Evolutionary conservation across 2,329 filamentous ascomycete genomes (phyloP).

Genomic region (Monosporascus ibericus): DNA sequence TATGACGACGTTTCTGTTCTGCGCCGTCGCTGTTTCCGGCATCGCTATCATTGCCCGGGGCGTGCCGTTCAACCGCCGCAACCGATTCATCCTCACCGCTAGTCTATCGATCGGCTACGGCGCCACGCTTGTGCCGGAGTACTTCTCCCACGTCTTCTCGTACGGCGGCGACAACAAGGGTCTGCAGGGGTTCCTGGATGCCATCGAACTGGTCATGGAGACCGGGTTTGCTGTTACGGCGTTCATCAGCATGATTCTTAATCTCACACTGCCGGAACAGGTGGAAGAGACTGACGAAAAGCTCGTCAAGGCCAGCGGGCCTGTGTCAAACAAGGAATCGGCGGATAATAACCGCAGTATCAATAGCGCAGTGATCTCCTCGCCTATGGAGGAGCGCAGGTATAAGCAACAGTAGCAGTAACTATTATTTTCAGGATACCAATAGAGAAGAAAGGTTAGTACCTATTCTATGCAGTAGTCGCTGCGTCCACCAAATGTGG

Average conservation of each 20-base stretch:
- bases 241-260: slow-evolving; percentile 65
- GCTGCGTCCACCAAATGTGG: too few relatives aligned
- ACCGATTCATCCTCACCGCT: slow-evolving; percentile 75
- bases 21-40: slow-evolving; percentile 69
- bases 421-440: too few relatives aligned
- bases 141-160: slow-evolving; percentile 67
- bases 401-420: not conserved
- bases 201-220: slow-evolving; percentile 66
- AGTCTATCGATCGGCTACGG: slow-evolving; percentile 68
- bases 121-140: slow-evolving; percentile 59
- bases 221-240: slow-evolving; percentile 73
- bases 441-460: too few relatives aligned
- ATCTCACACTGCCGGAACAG: slow-evolving; percentile 67
- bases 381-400: not conserved
- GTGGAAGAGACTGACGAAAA: slow-evolving; percentile 52
- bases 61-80: slow-evolving; percentile 70
- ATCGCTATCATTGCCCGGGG: slow-evolving; percentile 67
- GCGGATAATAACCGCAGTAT: not conserved
- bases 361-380: not conserved
- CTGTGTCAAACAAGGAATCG: slow-evolving; percentile 5
- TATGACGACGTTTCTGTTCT: slow-evolving; percentile 78
- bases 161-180: slow-evolving; percentile 62
- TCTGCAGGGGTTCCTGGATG: slow-evolving; percentile 68
- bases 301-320: slow-evolving; percentile 7
- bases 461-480: too few relatives aligned